phyloP scores from a whole-genome alignment of 2,329 filamentous ascomycete species.

The Neofusicoccum umdonicola region DNA sequence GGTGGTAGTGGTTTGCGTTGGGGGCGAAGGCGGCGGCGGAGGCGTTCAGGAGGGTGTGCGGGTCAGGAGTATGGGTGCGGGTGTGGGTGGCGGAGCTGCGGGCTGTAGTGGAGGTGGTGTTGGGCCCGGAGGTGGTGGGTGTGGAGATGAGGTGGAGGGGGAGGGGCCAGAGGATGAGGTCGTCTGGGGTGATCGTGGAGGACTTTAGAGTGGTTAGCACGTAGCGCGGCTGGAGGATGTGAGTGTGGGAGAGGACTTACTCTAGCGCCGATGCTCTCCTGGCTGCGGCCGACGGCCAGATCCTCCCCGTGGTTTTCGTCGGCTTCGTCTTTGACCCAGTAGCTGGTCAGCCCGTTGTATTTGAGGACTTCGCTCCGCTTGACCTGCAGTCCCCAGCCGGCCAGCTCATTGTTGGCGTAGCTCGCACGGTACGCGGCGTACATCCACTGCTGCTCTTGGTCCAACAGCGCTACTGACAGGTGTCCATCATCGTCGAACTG shows the following conservation, averaged over 20 bases:
- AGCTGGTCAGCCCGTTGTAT: constrained; percentile 46
- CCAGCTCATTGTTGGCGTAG: constrained; percentile 53
- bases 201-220: neutral
- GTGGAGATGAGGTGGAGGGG: neutral
- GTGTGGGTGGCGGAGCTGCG: neutral
- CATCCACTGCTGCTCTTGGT: constrained; percentile 47
- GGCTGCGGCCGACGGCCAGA: constrained; percentile 30
- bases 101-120: neutral
- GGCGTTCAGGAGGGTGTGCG: neutral
- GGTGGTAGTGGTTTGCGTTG: neutral
- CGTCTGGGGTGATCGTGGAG: neutral
- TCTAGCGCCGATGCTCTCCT: constrained; percentile 17
- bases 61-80: neutral
- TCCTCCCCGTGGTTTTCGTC: constrained; percentile 23
- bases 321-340: constrained; percentile 25
- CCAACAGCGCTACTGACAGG: constrained; percentile 48
- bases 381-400: constrained; percentile 58
- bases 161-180: neutral
- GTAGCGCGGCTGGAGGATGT: neutral
- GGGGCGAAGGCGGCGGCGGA: constrained; percentile 6
- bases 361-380: constrained; percentile 59
- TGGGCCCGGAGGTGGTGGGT: neutral
- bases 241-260: constrained; percentile 17
- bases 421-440: constrained; percentile 54
- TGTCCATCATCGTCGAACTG: constrained; percentile 55